Conservation (phyloP, 306 rosid species). For the Abrus precatorius region DNA sequence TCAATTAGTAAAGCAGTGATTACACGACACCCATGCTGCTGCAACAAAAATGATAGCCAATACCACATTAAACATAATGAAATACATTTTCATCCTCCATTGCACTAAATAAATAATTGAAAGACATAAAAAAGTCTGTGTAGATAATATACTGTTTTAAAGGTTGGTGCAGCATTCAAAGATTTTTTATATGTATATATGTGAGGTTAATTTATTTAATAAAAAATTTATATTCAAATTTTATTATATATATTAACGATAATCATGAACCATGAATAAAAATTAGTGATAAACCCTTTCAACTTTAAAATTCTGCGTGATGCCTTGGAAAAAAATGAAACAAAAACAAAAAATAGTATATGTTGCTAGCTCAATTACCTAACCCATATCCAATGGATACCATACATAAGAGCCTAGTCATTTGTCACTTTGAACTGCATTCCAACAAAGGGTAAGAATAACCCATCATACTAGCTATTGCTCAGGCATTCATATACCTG, state of each 20-base stretch:
- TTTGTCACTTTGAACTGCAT: slow-evolving; percentile 23
- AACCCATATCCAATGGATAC: not conserved
- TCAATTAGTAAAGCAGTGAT: slow-evolving; percentile 52
- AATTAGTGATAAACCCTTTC: too few relatives aligned
- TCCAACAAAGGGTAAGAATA: slow-evolving; percentile 16
- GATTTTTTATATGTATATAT: too few relatives aligned
- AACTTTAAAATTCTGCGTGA: too few relatives aligned
- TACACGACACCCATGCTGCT: slow-evolving; percentile 49
- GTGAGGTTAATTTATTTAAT: too few relatives aligned
- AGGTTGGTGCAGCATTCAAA: too few relatives aligned
- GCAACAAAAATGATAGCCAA: slow-evolving; percentile 48
- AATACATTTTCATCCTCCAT: slow-evolving; percentile 14
- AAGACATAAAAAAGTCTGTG: slow-evolving; percentile 8
- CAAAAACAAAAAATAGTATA: too few relatives aligned
- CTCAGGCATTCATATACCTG: slow-evolving; percentile 34
- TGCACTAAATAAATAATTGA: not conserved
- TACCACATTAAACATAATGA: slow-evolving; percentile 40
- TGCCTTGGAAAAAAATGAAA: too few relatives aligned
- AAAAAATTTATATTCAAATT: too few relatives aligned
- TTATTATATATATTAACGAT: too few relatives aligned
- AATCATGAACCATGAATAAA: too few relatives aligned
- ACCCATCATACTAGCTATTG: slow-evolving; percentile 34
- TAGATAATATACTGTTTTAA: not conserved
- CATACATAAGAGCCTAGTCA: not conserved
- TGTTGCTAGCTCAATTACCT: not conserved